phyloP scores from a whole-genome alignment of 1,284 basidiomycete species.

The Tilletiaria anomala region DNA sequence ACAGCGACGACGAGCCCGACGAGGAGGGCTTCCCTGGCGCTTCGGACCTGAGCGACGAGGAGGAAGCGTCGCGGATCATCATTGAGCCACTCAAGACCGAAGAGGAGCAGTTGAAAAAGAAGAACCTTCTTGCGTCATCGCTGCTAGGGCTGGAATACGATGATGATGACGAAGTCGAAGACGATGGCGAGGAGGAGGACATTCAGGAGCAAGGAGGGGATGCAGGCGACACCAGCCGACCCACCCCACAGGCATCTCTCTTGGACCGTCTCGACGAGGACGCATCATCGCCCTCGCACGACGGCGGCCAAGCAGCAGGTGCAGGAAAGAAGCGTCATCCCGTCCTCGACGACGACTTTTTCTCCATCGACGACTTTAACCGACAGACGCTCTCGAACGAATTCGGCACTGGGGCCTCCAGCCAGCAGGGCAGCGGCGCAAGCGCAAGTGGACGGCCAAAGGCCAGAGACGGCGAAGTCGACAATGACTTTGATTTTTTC shows the following conservation, averaged over 20 bases:
- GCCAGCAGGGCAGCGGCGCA: too few species aligned
- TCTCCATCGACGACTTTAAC: conserved; percentile 78
- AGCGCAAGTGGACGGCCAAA: too few species aligned
- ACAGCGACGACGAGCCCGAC: conserved; percentile 5
- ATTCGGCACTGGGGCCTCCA: too few species aligned
- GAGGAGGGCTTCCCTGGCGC: conserved; percentile 26
- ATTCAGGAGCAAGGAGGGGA: conserved; percentile 45
- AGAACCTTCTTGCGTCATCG: neutral
- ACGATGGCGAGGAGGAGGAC: conserved; percentile 8
- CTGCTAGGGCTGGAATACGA: neutral
- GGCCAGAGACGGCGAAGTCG: too few species aligned
- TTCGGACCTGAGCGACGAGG: conserved; percentile 28
- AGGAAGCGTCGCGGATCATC: conserved; percentile 13
- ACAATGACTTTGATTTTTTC: too few species aligned
- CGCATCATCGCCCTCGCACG: conserved; percentile 3
- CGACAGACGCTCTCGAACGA: conserved; percentile 51
- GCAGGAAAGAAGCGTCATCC: conserved; percentile 41
- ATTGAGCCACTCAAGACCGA: conserved; percentile 32
- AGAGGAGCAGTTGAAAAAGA: conserved; percentile 18
- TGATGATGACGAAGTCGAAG: conserved; percentile 9
- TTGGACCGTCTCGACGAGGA: conserved; percentile 22
- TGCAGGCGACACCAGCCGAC: neutral
- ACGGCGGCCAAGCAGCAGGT: neutral
- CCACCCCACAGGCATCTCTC: conserved; percentile 1
- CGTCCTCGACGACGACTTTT: conserved; percentile 82